Percentiles rank a stretch among this genome's conserved stretches.
phyloP scores from a whole-genome alignment of 2,329 filamentous ascomycete species.

The Xylariales sp. region DNA sequence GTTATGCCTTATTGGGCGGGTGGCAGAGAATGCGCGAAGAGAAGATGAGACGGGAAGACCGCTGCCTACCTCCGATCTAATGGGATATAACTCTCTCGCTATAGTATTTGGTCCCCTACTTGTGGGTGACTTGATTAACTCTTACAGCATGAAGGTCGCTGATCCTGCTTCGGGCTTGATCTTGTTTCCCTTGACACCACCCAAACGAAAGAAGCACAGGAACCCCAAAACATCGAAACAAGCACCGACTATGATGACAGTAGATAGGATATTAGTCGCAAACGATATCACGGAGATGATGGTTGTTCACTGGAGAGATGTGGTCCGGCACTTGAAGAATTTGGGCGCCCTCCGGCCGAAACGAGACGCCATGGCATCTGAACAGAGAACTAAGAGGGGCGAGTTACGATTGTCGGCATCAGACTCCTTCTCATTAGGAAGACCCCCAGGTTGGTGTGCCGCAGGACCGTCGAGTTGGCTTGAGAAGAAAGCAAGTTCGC shows the following conservation, averaged over 20 bases:
- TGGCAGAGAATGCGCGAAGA: slow-evolving; percentile 48
- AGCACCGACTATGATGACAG: slow-evolving; percentile 21
- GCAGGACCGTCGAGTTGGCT: slow-evolving; percentile 13
- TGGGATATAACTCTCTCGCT: slow-evolving; percentile 60
- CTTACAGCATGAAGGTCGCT: slow-evolving; percentile 44
- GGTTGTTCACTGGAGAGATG: slow-evolving; percentile 59
- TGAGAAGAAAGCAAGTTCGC: slow-evolving; percentile 26
- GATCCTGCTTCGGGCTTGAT: slow-evolving; percentile 36
- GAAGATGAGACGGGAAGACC: slow-evolving; percentile 48
- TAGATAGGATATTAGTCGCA: slow-evolving; percentile 55
- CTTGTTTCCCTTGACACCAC: slow-evolving; percentile 38
- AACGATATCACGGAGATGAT: slow-evolving; percentile 61
- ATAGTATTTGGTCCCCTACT: slow-evolving; percentile 63
- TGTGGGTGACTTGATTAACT: slow-evolving; percentile 51
- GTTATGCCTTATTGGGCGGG: slow-evolving; percentile 54
- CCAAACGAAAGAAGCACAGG: slow-evolving; percentile 36
- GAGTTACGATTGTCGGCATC: slow-evolving; percentile 36
- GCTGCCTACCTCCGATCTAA: slow-evolving; percentile 52
- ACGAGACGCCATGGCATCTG: slow-evolving; percentile 5
- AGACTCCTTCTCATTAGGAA: slow-evolving; percentile 33
- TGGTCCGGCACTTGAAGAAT: slow-evolving; percentile 55
- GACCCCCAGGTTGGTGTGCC: slow-evolving; percentile 32
- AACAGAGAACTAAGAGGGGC: slow-evolving; percentile 11
- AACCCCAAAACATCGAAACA: slow-evolving; percentile 18
- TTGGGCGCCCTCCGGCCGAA: slow-evolving; percentile 36